A percentile compares a stretch with the other conserved stretches of the same genome.
Conservation (phyloP, 306 rosid species). For the Prunus kanzakura region DNA sequence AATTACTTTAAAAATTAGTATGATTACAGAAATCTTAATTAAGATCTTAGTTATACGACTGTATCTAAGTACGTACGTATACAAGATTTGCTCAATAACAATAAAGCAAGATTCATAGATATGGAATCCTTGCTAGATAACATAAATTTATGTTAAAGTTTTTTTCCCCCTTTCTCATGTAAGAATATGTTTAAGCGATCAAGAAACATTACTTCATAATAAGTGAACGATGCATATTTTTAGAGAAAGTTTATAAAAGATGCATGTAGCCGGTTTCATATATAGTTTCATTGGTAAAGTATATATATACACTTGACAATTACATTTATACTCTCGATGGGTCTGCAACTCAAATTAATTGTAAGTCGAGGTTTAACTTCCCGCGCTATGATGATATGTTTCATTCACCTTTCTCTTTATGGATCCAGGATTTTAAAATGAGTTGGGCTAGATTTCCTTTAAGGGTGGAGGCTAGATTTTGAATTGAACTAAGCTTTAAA, state of each 20-base stretch:
- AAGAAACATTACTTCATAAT: not conserved
- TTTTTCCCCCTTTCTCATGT: not conserved
- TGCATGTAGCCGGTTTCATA: too few species aligned
- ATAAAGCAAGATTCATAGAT: conserved; percentile 14
- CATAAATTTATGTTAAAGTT: not conserved
- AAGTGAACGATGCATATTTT: not conserved
- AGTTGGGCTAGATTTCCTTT: too few species aligned
- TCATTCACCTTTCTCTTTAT: too few species aligned
- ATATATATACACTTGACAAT: too few species aligned
- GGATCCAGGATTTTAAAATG: too few species aligned
- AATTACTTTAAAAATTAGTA: conserved; percentile 15
- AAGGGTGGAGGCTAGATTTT: too few species aligned
- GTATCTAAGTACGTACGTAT: conserved; percentile 13
- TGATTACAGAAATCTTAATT: conserved; percentile 13
- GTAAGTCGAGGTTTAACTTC: too few species aligned
- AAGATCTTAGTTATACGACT: conserved; percentile 24
- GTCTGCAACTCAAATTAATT: too few species aligned
- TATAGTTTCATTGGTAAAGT: too few species aligned
- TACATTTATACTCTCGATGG: too few species aligned
- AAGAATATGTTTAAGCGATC: not conserved
- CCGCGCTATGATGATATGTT: rapidly evolving
- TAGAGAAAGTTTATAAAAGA: not conserved
- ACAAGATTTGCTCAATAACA: conserved; percentile 32
- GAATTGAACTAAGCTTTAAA: too few species aligned
- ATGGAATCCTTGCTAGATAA: conserved; percentile 6